Conservation (phyloP, 2,329 filamentous ascomycete genomes). For the Allantophomopsis cytisporea region DNA sequence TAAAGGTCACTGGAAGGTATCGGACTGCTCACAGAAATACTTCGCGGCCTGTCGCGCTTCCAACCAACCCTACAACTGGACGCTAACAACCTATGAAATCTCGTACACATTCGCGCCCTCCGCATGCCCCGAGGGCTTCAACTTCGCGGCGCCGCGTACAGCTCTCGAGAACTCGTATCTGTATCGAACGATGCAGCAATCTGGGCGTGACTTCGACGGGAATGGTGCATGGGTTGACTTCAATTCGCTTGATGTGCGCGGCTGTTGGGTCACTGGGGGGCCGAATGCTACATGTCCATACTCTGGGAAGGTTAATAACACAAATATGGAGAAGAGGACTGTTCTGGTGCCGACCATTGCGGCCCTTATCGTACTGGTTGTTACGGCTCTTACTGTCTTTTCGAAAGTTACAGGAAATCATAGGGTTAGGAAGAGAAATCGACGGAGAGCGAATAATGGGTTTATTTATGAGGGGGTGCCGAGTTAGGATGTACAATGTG, state of each 20-base stretch:
- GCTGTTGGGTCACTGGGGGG: constrained; percentile 47
- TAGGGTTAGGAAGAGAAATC: constrained; percentile 34
- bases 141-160: constrained; percentile 43
- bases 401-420: constrained; percentile 52
- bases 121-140: constrained; percentile 32
- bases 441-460: constrained; percentile 30
- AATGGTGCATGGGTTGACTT: constrained; percentile 41
- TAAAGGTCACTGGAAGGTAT: constrained; percentile 40
- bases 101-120: constrained; percentile 28
- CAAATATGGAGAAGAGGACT: constrained; percentile 26
- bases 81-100: constrained; percentile 26
- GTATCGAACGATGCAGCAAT: constrained; percentile 13
- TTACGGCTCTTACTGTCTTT: constrained; percentile 46
- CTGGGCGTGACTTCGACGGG: constrained; percentile 12
- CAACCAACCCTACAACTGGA: constrained; percentile 42
- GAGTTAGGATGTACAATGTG: too few relatives aligned
- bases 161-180: constrained; percentile 50
- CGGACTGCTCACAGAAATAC: constrained; percentile 35
- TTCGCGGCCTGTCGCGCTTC: constrained; percentile 41
- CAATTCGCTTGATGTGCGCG: constrained; percentile 38
- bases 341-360: constrained; percentile 45
- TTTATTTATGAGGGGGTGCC: constrained; percentile 61
- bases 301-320: constrained; percentile 15
- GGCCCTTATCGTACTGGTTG: constrained; percentile 45
- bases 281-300: constrained; percentile 46